Evolutionary conservation across 2,329 filamentous ascomycete genomes (phyloP).

Genomic region (Madurella fahalii): DNA sequence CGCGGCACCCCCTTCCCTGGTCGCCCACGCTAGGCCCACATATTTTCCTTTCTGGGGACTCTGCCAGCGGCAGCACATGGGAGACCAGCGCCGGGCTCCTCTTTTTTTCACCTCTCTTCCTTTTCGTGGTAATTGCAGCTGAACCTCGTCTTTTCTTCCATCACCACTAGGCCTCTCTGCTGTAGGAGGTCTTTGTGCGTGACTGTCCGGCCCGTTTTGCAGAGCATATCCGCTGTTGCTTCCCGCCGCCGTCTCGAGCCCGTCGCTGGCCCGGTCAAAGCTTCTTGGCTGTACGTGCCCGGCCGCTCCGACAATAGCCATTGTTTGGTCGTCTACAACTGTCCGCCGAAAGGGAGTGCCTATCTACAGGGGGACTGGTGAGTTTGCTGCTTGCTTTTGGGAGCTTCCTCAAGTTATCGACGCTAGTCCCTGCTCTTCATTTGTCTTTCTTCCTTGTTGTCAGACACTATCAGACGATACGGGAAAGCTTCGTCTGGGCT

Average conservation of each 20-base stretch:
- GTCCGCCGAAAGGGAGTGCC: slow-evolving; percentile 8
- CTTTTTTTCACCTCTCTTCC: slow-evolving; percentile 13
- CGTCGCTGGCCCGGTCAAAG: slow-evolving; percentile 4
- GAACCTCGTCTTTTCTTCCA: slow-evolving; percentile 4
- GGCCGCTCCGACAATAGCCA: not conserved
- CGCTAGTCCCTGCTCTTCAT: not conserved
- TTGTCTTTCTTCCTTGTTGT: not conserved
- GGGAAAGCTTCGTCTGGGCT: not conserved
- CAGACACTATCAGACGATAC: not conserved
- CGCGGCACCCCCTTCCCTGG: not conserved
- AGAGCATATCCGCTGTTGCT: not conserved
- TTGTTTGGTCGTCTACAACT: not conserved
- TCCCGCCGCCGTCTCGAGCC: not conserved
- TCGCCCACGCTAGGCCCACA: slow-evolving; percentile 11
- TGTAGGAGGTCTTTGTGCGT: not conserved
- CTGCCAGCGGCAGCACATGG: slow-evolving; percentile 2
- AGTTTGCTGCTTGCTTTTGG: slow-evolving; percentile 6
- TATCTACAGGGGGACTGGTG: slow-evolving; percentile 4
- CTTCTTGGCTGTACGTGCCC: slow-evolving; percentile 2
- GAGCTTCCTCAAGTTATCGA: slow-evolving; percentile 2
- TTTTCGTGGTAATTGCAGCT: slow-evolving; percentile 5
- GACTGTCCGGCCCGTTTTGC: not conserved
- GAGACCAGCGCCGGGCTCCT: slow-evolving; percentile 11
- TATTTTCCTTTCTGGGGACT: slow-evolving; percentile 10
- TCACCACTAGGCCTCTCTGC: slow-evolving; percentile 6